A percentile compares a stretch with the other conserved stretches of the same genome.
These are phyloP conservation scores for Kingdonia uniflora DNA, from an alignment of 164 flowering plant genomes.

Conservation along the genomic window DNA sequence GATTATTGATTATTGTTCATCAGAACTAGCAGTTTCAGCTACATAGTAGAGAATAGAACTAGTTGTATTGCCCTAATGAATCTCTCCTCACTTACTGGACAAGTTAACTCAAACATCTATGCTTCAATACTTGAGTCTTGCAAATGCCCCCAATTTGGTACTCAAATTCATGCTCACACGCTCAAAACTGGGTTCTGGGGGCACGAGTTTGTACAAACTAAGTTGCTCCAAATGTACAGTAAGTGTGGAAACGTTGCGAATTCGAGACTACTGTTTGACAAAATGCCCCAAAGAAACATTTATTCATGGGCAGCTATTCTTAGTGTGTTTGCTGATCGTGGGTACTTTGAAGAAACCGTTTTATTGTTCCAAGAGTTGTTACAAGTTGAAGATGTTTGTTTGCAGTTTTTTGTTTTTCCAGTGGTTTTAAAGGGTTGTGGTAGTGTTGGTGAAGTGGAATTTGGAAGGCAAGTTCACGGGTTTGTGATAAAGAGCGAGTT, in stretches of 20 bases:
- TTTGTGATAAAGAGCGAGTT: constrained; percentile 34
- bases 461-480: constrained; percentile 65
- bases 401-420: constrained; percentile 59
- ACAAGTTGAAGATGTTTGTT: constrained; percentile 20
- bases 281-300: constrained; percentile 48
- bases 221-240: constrained; percentile 52
- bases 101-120: constrained; percentile 29
- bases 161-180: constrained; percentile 46
- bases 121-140: constrained; percentile 50
- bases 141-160: constrained; percentile 25
- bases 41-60: too few species aligned
- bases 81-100: constrained; percentile 13
- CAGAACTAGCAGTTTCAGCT: too few species aligned
- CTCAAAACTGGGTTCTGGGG: constrained; percentile 46
- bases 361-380: constrained; percentile 24
- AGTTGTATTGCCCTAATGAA: too few species aligned
- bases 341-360: constrained; percentile 34
- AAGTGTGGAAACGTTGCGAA: constrained; percentile 32
- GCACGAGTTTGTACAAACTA: constrained; percentile 45
- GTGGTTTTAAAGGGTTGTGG: constrained; percentile 46
- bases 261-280: constrained; percentile 42
- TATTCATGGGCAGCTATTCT: constrained; percentile 55
- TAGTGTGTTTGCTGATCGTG: constrained; percentile 28
- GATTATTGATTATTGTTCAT: too few species aligned
- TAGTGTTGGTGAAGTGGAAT: constrained; percentile 30